Evolutionary conservation across 495 filamentous ascomycete genomes (phyloP), one percentile per base, ranked within the genome.

Genomic region (Pyronema omphalodes): DNA sequence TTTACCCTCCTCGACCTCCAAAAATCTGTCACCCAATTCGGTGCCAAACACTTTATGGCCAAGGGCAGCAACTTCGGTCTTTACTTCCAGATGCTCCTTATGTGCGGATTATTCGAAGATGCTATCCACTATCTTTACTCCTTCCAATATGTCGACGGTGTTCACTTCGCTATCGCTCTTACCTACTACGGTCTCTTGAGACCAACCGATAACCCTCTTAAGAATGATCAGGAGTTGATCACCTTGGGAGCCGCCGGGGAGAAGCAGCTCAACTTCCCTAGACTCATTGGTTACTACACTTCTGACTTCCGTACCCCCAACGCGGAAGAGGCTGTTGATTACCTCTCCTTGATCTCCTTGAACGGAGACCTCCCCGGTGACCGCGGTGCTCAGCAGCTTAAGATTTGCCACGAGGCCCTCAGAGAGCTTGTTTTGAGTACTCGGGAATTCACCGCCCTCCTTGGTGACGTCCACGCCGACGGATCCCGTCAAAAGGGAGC

Each of bases 371-470:
- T 94, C 34, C 74, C 76, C 15, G 78, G 83, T 29, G 72, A 80
- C 35, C 67, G 77, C 3, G 89, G 88, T 56, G 80, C 77, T 55
- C 77, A 78, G 11, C 91, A 96, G 64, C 75, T 82, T 36, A 72
- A 76, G 0, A 75, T 95, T 40, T 96, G 89, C 67, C 85, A 95
- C 66, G 86, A 93, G 64, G 88, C 88, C 15, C 73, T 99, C 53
- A 83, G 87, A n/a, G 91, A 96, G 64, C 83, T 94, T 51, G 84
- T 94, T 37, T 74, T 99, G 15, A 91, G 96, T 69, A 93, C 84
- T 9, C 75, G 88, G 53, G 91, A 96, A 64, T 96, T 94, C 65
- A 87, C 88, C 57, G 83, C 84, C 57, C 74, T 99, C 17, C 81
- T 99, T 49, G 91, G 93, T 37, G 93, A 99, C 63, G 83, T 99